These are phyloP conservation scores for Eutrema yunnanense DNA, from an alignment of 345 rosid genomes.

Conservation along the genomic window DNA sequence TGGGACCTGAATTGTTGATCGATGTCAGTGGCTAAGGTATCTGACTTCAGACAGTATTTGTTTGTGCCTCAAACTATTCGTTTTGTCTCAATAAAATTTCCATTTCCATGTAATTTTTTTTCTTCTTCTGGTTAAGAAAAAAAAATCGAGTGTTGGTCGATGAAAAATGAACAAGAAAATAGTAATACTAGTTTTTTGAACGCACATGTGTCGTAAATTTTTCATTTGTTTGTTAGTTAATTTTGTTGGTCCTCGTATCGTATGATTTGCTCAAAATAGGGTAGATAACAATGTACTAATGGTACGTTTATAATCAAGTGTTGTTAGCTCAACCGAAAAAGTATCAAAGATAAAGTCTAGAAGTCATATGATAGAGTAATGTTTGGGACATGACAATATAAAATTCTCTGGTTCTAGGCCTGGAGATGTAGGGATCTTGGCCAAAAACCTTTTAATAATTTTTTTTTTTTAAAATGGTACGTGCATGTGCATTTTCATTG, in stretches of 20 bases:
- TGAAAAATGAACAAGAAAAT: not conserved
- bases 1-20: slow-evolving; percentile 17
- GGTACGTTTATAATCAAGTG: not conserved
- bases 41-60: slow-evolving; percentile 12
- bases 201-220: not conserved
- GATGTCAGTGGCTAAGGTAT: slow-evolving; percentile 28
- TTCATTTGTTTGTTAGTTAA: not conserved
- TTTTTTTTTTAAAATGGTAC: not conserved
- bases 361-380: no score
- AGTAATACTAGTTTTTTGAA: not conserved
- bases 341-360: no score
- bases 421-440: no score
- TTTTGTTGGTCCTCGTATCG: not conserved
- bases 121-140: not conserved
- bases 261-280: not conserved
- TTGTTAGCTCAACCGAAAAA: no score
- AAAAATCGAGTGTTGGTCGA: not conserved
- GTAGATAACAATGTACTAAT: not conserved
- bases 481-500: not conserved
- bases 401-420: no score
- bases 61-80: slow-evolving; percentile 12
- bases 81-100: not conserved
- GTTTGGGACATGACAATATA: no score
- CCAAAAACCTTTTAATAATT: no score
- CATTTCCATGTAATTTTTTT: not conserved